A percentile compares a stretch with the other conserved stretches of the same genome.
phyloP scores from a whole-genome alignment of 305 asterid species.

The Fraxinus paxiana region DNA sequence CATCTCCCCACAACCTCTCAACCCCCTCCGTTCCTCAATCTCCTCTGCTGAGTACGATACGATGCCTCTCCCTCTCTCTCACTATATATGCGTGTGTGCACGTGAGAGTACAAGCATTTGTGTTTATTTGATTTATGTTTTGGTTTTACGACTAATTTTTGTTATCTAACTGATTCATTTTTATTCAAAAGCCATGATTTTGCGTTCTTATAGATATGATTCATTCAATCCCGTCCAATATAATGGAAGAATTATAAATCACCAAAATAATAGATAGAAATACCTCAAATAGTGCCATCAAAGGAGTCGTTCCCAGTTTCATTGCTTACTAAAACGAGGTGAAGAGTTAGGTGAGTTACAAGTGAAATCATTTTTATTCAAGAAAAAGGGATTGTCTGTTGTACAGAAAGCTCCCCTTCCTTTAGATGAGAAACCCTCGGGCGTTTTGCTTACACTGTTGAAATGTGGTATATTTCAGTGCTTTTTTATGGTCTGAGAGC shows the following conservation, averaged over 20 bases:
- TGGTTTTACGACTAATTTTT: not conserved
- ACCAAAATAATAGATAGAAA: not conserved
- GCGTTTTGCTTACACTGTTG: not conserved
- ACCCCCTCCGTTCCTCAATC: conserved; percentile 53
- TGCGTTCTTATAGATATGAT: not conserved
- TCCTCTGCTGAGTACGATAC: conserved; percentile 50
- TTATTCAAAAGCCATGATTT: not conserved
- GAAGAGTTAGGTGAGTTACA: not conserved
- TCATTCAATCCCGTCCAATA: not conserved
- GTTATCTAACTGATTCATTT: not conserved
- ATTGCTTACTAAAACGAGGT: not conserved
- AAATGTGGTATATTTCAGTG: not conserved
- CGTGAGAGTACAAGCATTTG: too few relatives aligned
- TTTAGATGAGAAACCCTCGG: not conserved
- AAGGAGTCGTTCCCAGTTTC: not conserved
- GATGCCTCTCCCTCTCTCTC: not conserved
- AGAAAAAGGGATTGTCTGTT: not conserved
- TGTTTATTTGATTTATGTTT: not conserved
- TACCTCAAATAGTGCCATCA: not conserved
- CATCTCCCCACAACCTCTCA: conserved; percentile 49
- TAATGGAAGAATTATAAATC: not conserved
- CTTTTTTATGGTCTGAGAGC: not conserved
- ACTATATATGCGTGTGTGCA: not conserved
- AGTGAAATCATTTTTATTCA: not conserved
- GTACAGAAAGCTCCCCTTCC: not conserved